A percentile compares a stretch with the other conserved stretches of the same genome.
These are phyloP conservation scores for Malassezia equina DNA, from an alignment of 1,284 basidiomycete genomes.

Conservation along the genomic window DNA sequence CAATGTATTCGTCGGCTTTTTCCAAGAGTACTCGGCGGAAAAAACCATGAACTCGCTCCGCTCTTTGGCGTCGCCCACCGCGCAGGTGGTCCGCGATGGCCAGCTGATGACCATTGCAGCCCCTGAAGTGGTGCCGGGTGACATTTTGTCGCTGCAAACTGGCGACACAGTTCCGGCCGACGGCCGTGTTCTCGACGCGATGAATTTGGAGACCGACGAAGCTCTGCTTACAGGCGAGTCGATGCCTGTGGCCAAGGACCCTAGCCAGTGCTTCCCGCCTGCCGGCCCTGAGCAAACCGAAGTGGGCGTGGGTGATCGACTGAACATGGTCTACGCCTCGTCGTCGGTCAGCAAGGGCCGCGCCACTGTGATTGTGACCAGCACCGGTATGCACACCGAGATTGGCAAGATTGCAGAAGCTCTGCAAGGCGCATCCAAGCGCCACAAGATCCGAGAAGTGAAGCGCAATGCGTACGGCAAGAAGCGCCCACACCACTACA, in stretches of 20 bases:
- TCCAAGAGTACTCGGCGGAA: constrained; percentile 56
- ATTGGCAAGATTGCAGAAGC: constrained; percentile 45
- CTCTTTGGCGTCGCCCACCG: constrained; percentile 57
- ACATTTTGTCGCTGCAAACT: constrained; percentile 46
- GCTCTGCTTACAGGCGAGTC: constrained; percentile 62
- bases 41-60: constrained; percentile 57
- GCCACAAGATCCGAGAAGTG: constrained; percentile 45
- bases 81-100: constrained; percentile 55
- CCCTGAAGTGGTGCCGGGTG: constrained; percentile 56
- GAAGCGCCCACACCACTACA: constrained; percentile 46
- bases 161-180: constrained; percentile 46
- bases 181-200: constrained; percentile 40
- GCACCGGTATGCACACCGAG: constrained; percentile 56
- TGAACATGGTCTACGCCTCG: constrained; percentile 57
- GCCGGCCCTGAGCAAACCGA: constrained; percentile 22
- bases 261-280: constrained; percentile 24
- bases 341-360: constrained; percentile 61
- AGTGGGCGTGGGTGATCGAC: constrained; percentile 54
- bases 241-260: constrained; percentile 57
- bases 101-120: constrained; percentile 54
- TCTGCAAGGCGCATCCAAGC: constrained; percentile 35
- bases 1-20: constrained; percentile 52
- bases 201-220: constrained; percentile 54
- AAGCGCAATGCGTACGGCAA: constrained; percentile 53
- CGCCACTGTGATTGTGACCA: constrained; percentile 56